phyloP scores from a whole-genome alignment of 2,329 filamentous ascomycete genomes.

The Diaporthe capsici region DNA sequence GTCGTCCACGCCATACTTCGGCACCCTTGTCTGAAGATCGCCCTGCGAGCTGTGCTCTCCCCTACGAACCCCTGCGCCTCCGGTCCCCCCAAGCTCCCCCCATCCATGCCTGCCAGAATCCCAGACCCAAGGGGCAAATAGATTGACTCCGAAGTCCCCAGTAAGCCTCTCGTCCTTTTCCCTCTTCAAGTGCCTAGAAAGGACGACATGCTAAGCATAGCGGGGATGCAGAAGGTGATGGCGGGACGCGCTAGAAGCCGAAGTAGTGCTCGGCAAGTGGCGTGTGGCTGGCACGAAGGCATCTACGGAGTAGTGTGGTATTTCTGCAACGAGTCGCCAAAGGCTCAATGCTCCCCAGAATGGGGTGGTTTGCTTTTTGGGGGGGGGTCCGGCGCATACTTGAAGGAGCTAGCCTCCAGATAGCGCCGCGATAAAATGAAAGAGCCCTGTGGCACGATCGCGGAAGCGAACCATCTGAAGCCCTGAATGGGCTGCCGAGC shows the following conservation, averaged over 20 bases:
- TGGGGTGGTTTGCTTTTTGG: background rate
- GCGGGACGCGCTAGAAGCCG: constrained; percentile 16
- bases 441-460: constrained; percentile 32
- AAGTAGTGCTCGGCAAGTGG: constrained; percentile 10
- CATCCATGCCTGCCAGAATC: background rate
- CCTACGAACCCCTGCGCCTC: background rate
- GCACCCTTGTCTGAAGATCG: constrained; percentile 10
- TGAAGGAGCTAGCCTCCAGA: constrained; percentile 10
- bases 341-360: background rate
- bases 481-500: constrained; percentile 32
- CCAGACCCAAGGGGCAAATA: background rate
- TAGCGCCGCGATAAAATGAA: background rate
- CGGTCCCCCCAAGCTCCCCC: background rate
- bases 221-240: background rate
- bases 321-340: constrained; percentile 14
- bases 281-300: constrained; percentile 18
- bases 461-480: constrained; percentile 40
- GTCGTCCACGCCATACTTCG: background rate
- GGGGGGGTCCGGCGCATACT: constrained; percentile 14
- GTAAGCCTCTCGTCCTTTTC: too few species aligned
- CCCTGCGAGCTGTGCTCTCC: background rate
- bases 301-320: background rate
- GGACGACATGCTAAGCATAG: background rate
- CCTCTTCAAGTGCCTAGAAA: background rate
- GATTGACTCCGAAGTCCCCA: background rate